These are phyloP conservation scores for Fraxinus sp. DNA, from an alignment of 305 asterid genomes.

Conservation along the genomic window DNA sequence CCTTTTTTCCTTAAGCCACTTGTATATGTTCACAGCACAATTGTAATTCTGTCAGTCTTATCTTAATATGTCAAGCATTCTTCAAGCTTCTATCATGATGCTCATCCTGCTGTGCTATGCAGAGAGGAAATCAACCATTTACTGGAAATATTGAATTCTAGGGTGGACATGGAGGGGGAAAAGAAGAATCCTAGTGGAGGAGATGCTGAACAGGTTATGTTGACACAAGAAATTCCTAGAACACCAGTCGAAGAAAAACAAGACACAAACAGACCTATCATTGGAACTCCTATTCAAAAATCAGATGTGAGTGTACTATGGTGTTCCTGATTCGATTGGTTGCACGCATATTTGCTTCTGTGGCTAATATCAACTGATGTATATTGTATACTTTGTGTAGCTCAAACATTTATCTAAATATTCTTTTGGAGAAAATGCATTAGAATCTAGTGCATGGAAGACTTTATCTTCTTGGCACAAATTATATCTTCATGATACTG, in stretches of 20 bases:
- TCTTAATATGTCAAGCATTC: constrained; percentile 13
- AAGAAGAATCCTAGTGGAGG: constrained; percentile 38
- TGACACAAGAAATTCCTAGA: constrained; percentile 39
- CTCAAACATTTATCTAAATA: neutral
- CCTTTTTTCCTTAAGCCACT: neutral
- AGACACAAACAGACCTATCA: constrained; percentile 32
- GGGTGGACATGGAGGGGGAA: constrained; percentile 43
- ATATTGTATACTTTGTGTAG: neutral
- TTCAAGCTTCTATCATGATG: constrained; percentile 6
- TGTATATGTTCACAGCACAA: neutral
- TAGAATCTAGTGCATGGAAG: neutral
- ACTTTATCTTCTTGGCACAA: neutral
- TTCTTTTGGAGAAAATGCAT: neutral
- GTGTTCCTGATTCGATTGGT: neutral
- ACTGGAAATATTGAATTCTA: constrained; percentile 64
- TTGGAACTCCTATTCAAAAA: constrained; percentile 42
- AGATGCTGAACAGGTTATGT: constrained; percentile 37
- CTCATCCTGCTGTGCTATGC: constrained; percentile 30
- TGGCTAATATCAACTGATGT: neutral
- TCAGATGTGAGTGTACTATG: constrained; percentile 45
- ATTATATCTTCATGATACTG: neutral
- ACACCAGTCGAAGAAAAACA: constrained; percentile 41
- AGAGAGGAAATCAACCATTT: constrained; percentile 78
- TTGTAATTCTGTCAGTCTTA: neutral
- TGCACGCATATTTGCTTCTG: neutral